phyloP scores from a whole-genome alignment of 208 protist genomes.

The Blechomonas ayalai region DNA sequence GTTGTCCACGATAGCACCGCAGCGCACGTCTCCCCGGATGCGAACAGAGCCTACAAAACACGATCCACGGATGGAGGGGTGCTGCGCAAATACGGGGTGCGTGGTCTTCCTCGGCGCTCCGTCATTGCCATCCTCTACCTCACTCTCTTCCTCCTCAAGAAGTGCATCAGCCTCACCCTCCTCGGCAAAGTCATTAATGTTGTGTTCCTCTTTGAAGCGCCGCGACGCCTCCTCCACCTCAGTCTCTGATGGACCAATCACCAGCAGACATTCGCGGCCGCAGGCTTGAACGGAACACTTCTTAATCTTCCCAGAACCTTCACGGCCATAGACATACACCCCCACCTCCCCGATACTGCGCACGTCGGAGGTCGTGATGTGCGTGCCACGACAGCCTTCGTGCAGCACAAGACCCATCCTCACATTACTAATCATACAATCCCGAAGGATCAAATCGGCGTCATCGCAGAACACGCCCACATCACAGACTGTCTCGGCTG shows the following conservation, averaged over 20 bases:
- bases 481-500: conserved; percentile 19
- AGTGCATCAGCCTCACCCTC: conserved; percentile 27
- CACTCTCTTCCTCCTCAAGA: conserved; percentile 36
- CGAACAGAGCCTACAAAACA: conserved; percentile 52
- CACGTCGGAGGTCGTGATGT: conserved; percentile 22
- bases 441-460: conserved; percentile 45
- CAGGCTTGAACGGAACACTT: conserved; percentile 33
- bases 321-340: conserved; percentile 47
- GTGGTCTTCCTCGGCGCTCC: neutral
- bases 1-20: conserved; percentile 62
- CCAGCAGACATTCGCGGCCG: conserved; percentile 53
- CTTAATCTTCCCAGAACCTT: conserved; percentile 26
- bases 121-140: neutral
- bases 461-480: conserved; percentile 71
- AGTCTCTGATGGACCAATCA: conserved; percentile 34
- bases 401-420: conserved; percentile 49
- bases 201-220: conserved; percentile 1
- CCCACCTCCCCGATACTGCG: conserved; percentile 51
- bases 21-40: conserved; percentile 55
- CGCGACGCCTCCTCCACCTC: conserved; percentile 22
- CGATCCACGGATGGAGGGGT: conserved; percentile 48
- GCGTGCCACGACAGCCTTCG: conserved; percentile 32
- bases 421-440: conserved; percentile 57
- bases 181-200: conserved; percentile 1
- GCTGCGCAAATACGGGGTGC: conserved; percentile 34